Percentiles rank a stretch among this genome's conserved stretches.
These are phyloP conservation scores for Salvia rosmarinus DNA, from an alignment of 257 asterid species.

Conservation along the genomic window DNA sequence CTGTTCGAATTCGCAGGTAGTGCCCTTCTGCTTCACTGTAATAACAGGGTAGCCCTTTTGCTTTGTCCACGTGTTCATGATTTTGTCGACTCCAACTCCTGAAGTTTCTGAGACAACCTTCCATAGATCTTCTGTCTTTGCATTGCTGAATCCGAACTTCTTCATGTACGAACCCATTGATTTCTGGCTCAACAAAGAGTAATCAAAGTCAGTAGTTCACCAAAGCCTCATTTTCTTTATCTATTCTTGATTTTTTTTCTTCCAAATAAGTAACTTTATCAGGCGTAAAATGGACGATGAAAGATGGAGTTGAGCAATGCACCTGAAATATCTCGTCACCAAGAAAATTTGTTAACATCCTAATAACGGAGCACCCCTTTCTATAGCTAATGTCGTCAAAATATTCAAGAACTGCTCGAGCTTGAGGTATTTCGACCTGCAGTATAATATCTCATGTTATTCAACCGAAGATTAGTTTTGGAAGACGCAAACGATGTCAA, in stretches of 20 bases:
- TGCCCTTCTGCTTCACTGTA: conserved; percentile 36
- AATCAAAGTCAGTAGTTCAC: conserved; percentile 7
- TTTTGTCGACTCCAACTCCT: conserved; percentile 40
- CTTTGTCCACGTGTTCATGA: conserved; percentile 51
- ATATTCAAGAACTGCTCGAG: conserved; percentile 45
- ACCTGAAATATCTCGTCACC: conserved; percentile 54
- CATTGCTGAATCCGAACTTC: conserved; percentile 42
- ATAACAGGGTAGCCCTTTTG: conserved; percentile 52
- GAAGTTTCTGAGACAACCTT: conserved; percentile 48
- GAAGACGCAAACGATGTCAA: neutral
- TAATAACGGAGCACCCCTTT: conserved; percentile 48
- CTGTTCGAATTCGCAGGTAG: conserved; percentile 45
- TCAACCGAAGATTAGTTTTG: neutral
- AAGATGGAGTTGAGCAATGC: neutral
- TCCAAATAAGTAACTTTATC: neutral
- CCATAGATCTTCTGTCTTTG: conserved; percentile 56
- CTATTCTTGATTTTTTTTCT: conserved; percentile 2
- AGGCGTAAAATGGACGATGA: too few relatives aligned
- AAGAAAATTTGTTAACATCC: conserved; percentile 47
- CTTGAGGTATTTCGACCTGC: conserved; percentile 48
- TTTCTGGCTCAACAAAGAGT: conserved; percentile 35
- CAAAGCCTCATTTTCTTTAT: too few relatives aligned
- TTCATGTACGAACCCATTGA: conserved; percentile 48
- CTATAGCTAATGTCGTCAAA: conserved; percentile 48
- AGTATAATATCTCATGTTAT: neutral